Evolutionary conservation across 1,284 basidiomycete species (phyloP).

Genomic region (Exsudoporus floridanus): DNA sequence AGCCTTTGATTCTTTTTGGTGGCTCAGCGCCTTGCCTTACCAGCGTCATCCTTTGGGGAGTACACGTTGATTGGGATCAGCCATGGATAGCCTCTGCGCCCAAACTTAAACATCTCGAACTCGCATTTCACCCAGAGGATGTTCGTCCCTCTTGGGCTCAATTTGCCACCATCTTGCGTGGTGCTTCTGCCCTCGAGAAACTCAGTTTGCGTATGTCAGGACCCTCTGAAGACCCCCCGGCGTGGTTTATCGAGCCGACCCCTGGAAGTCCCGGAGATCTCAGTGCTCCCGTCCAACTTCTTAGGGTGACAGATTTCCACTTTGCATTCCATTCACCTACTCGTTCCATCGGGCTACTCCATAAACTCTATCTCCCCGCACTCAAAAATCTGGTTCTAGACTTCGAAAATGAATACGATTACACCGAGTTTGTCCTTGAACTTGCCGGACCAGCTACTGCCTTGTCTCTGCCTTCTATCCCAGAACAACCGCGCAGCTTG

Average conservation of each 20-base stretch:
- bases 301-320: constrained; percentile 46
- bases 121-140: constrained; percentile 57
- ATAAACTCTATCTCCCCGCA: constrained; percentile 48
- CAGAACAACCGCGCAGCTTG: constrained; percentile 39
- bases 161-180: constrained; percentile 48
- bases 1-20: constrained; percentile 49
- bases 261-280: constrained; percentile 28
- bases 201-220: constrained; percentile 55
- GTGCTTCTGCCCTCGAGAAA: constrained; percentile 47
- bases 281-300: constrained; percentile 42
- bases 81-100: constrained; percentile 38
- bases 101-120: constrained; percentile 47
- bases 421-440: constrained; percentile 43
- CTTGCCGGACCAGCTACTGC: constrained; percentile 34
- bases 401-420: constrained; percentile 51
- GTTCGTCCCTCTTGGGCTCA: constrained; percentile 54
- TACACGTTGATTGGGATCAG: constrained; percentile 62
- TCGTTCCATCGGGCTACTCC: constrained; percentile 49
- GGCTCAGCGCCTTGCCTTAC: constrained; percentile 53
- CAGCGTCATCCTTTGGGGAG: constrained; percentile 55
- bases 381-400: constrained; percentile 51
- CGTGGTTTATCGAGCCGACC: constrained; percentile 35
- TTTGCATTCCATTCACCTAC: constrained; percentile 47
- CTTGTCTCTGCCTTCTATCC: constrained; percentile 31
- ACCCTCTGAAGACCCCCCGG: constrained; percentile 41